Evolutionary conservation across 1,284 basidiomycete genomes (phyloP).

Genomic region (Wallemia mellicola): DNA sequence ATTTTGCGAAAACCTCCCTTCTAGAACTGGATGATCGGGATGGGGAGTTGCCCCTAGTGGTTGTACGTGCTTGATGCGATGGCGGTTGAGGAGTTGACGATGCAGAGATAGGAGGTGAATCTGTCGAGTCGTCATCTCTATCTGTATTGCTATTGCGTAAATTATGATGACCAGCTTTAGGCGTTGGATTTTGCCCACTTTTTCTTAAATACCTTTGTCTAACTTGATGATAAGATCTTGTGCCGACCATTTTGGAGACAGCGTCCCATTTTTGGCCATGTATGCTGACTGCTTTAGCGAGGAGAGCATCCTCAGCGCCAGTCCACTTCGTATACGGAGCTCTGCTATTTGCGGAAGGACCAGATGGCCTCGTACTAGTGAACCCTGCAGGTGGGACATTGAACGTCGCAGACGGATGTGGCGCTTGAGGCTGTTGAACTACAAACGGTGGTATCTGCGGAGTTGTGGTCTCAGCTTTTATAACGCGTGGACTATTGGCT

Average conservation of each 20-base stretch:
- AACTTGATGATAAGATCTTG: conserved; percentile 16
- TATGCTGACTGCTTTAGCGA: conserved; percentile 14
- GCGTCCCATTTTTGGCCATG: conserved; percentile 18
- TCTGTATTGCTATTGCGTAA: not conserved
- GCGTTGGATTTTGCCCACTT: conserved; percentile 7
- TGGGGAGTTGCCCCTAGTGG: not conserved
- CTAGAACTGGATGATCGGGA: too few relatives aligned
- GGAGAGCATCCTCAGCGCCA: conserved; percentile 13
- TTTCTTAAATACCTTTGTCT: conserved; percentile 16
- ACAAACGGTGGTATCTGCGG: too few relatives aligned
- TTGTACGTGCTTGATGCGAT: too few relatives aligned
- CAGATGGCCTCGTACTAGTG: not conserved
- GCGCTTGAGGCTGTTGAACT: not conserved
- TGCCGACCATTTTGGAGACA: conserved; percentile 15
- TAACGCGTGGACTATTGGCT: too few relatives aligned
- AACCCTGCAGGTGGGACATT: not conserved
- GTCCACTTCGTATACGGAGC: not conserved
- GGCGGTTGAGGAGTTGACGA: not conserved
- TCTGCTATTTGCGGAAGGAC: not conserved
- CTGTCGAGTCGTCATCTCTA: not conserved
- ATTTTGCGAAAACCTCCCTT: not conserved
- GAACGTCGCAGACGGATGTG: not conserved
- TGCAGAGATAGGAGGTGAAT: too few relatives aligned
- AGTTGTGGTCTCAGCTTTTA: too few relatives aligned
- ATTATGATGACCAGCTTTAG: not conserved